Evolutionary conservation across 345 rosid genomes (phyloP).

Genomic region (Aethionema arabicum): DNA sequence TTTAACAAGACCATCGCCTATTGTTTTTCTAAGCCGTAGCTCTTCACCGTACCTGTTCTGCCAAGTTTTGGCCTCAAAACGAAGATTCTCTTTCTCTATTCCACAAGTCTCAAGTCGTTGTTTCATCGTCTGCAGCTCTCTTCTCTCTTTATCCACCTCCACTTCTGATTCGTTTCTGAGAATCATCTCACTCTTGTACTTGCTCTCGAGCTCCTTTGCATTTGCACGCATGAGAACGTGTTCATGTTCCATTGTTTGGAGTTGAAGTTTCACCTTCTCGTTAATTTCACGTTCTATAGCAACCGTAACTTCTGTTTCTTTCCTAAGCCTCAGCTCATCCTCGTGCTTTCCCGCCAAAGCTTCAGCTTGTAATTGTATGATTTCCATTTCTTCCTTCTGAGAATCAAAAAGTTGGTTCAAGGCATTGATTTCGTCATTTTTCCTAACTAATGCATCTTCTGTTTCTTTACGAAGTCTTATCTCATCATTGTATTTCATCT

Average conservation of each 20-base stretch:
- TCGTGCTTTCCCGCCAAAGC: conserved; percentile 16
- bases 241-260: conserved; percentile 8
- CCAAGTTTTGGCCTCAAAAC: conserved; percentile 21
- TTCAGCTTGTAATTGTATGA: not conserved
- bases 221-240: not conserved
- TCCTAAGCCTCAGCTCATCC: conserved; percentile 2
- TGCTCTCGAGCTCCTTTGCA: conserved; percentile 19
- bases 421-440: conserved; percentile 19
- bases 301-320: conserved; percentile 9
- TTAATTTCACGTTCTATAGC: conserved; percentile 1
- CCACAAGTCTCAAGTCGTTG: conserved; percentile 2
- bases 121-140: conserved; percentile 13
- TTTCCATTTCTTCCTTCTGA: conserved; percentile 18
- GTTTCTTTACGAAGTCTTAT: conserved; percentile 31
- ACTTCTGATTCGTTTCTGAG: conserved; percentile 18
- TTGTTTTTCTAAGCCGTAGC: conserved; percentile 26
- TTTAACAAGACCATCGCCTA: conserved; percentile 17
- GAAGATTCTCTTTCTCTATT: conserved; percentile 11
- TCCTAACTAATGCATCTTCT: conserved; percentile 17
- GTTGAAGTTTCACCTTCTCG: conserved; percentile 31
- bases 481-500: conserved; percentile 32
- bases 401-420: conserved; percentile 23
- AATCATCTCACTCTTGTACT: conserved; percentile 12
- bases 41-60: conserved; percentile 16
- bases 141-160: not conserved